phyloP scores from a whole-genome alignment of 371 early-diverging fungal species.

The Mucor racemosus region DNA sequence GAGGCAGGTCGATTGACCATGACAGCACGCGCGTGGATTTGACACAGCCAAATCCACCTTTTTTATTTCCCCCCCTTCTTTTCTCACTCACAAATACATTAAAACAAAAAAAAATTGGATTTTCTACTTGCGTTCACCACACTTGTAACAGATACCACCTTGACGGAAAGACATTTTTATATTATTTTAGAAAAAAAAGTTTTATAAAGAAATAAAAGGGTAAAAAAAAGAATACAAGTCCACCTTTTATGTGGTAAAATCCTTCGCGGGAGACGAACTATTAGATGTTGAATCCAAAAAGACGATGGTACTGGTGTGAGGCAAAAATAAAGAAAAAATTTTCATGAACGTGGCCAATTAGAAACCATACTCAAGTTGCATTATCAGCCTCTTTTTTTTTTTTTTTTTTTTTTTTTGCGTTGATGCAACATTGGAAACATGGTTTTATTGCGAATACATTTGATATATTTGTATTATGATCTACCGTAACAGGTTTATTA shows the following conservation, averaged over 20 bases:
- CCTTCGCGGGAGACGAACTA: neutral
- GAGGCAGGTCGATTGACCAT: conserved; percentile 1
- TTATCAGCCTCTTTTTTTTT: conserved; percentile 5
- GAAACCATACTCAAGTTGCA: neutral
- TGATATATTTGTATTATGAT: no score
- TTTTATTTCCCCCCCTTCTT: neutral
- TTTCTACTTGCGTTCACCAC: conserved; percentile 57
- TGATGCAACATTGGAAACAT: no score
- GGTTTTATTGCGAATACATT: no score
- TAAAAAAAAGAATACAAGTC: conserved; percentile 4
- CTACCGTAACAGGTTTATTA: no score
- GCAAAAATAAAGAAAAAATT: neutral
- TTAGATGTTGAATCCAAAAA: neutral
- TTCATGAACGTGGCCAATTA: neutral
- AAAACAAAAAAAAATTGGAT: conserved; percentile 15
- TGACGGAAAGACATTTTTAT: conserved; percentile 48
- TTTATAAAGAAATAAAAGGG: conserved; percentile 2
- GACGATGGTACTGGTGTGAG: neutral
- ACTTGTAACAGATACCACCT: conserved; percentile 49
- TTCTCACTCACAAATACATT: neutral
- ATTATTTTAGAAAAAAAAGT: conserved; percentile 4
- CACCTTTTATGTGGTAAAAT: neutral
- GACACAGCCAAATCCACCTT: neutral
- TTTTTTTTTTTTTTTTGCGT: no score
- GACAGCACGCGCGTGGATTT: neutral